Base-by-base conservation (phyloP, 2,329 filamentous ascomycete species). In the Alternaria ventricosa region DNA sequence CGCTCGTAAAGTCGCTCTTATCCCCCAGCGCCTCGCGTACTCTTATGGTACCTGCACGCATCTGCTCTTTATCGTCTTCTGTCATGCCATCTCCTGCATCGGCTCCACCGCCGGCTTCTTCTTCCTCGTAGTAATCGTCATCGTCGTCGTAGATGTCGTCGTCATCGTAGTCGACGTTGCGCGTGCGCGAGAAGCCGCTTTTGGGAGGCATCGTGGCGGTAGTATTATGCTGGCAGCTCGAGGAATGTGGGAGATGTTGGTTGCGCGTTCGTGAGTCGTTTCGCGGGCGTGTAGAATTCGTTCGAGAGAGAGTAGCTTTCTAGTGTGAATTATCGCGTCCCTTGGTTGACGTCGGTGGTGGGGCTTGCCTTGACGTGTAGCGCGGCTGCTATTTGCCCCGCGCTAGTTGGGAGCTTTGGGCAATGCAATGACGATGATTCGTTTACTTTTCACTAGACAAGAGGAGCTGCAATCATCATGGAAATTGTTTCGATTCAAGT, bases 1-100 rank as follows among this genome's bases (percentile, higher is more conserved):
- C 87, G 6, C 87, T 85, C n/a, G 87, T 82, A 75, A 65, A 65
- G 85, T 87, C 71, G 90, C 85, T 65, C 87, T 64, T 53, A 13
- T 82, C 79, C 7, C 89, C 90, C n/a, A 97, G 83, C 9, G 86
- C 85, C 65, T 84, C 84, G 62, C 88, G 86, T 36, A 96, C 91
- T 67, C 90, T 85, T 43, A 85, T 83, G 1, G 90, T 93, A 55
- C 89, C 90, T 43, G 87, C 80, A 43, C 86, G 85, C 86, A 96
- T 87, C 65, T 87, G 82, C 77, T 82, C 79, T 78, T 75, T 69
- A 63, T 75, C 77, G 30, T 77, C 74, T 15, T 72, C 74, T 5
- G 74, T 72, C 67, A 74, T 75, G 46, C 53, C 64, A 4, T 69
- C 63, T n/a, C 49, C 66, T 4, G 50, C 70, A 2, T 70, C 69